These are phyloP conservation scores for Stropharia rugosoannulata DNA, from an alignment of 768 basidiomycete species.

Conservation along the genomic window DNA sequence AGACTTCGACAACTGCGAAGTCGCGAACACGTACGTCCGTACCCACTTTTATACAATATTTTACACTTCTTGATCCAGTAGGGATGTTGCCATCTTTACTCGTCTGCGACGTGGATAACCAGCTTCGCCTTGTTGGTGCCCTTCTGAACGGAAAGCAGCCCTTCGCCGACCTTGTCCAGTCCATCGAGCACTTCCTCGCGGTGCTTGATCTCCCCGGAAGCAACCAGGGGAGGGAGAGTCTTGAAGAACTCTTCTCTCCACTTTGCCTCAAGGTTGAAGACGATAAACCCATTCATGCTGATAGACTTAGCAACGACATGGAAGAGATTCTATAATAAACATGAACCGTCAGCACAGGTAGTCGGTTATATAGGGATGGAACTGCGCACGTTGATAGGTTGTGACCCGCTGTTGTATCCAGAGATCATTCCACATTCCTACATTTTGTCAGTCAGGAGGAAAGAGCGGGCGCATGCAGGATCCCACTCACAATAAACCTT, in stretches of 20 bases:
- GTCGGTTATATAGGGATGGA: not conserved
- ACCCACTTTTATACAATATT: too few species aligned
- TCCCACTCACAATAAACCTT: constrained; percentile 46
- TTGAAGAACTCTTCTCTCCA: constrained; percentile 41
- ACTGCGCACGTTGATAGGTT: constrained; percentile 24
- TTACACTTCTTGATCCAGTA: too few species aligned
- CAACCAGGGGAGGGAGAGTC: constrained; percentile 38
- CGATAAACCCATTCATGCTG: constrained; percentile 37
- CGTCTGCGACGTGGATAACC: constrained; percentile 33
- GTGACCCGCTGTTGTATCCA: constrained; percentile 32
- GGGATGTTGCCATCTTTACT: constrained; percentile 4
- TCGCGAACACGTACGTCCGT: too few species aligned
- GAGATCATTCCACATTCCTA: constrained; percentile 44
- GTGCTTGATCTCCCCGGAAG: constrained; percentile 45
- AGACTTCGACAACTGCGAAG: too few species aligned
- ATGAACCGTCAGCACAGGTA: not conserved
- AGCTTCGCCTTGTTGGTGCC: constrained; percentile 35
- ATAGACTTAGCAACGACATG: constrained; percentile 40
- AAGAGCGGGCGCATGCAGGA: not conserved
- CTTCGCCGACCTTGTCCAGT: constrained; percentile 38
- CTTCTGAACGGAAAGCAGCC: constrained; percentile 29
- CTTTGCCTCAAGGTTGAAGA: constrained; percentile 28
- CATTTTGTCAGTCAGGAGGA: not conserved
- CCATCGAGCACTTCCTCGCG: constrained; percentile 45
- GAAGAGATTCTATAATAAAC: constrained; percentile 32